These are phyloP conservation scores for Ogataea chonburiensis DNA, from an alignment of 805 yeast genomes.

Conservation along the genomic window DNA sequence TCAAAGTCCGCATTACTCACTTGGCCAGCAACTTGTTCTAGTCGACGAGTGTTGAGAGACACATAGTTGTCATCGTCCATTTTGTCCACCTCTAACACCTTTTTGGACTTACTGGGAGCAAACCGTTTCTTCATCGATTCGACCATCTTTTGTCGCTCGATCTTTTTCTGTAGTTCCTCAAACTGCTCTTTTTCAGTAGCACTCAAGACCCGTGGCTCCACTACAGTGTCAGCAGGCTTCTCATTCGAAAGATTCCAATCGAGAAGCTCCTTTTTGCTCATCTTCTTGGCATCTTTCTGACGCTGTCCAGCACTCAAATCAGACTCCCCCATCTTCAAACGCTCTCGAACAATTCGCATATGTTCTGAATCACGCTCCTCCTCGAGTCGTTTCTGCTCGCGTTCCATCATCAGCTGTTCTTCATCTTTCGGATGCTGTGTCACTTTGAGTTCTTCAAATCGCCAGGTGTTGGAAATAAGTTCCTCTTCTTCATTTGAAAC, in stretches of 20 bases:
- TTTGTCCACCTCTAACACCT: conserved; percentile 19
- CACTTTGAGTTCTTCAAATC: conserved; percentile 23
- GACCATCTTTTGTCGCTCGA: conserved; percentile 23
- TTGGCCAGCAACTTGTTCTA: conserved; percentile 9
- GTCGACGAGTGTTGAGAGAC: conserved; percentile 13
- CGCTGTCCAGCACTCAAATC: conserved; percentile 8
- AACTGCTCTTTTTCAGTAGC: conserved; percentile 26
- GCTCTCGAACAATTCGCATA: conserved; percentile 10
- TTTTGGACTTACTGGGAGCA: conserved; percentile 6
- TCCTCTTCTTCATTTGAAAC: conserved; percentile 9
- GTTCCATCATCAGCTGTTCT: conserved; percentile 13
- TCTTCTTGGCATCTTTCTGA: conserved; percentile 10
- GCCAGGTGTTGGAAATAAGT: conserved; percentile 29
- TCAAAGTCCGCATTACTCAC: conserved; percentile 14
- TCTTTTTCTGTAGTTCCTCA: conserved; percentile 22
- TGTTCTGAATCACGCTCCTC: conserved; percentile 14
- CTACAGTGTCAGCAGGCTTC: background rate
- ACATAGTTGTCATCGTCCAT: conserved; percentile 19
- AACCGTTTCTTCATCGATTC: conserved; percentile 14
- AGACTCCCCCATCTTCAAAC: conserved; percentile 6
- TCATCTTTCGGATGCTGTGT: conserved; percentile 15
- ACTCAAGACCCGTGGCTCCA: conserved; percentile 9
- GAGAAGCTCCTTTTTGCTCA: conserved; percentile 16
- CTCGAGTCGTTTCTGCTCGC: conserved; percentile 12
- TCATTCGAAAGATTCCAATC: conserved; percentile 12